A percentile compares a stretch with the other conserved stretches of the same genome.
Conservation (phyloP, 2,329 filamentous ascomycete genomes). For the Aspergillus fumigatus region DNA sequence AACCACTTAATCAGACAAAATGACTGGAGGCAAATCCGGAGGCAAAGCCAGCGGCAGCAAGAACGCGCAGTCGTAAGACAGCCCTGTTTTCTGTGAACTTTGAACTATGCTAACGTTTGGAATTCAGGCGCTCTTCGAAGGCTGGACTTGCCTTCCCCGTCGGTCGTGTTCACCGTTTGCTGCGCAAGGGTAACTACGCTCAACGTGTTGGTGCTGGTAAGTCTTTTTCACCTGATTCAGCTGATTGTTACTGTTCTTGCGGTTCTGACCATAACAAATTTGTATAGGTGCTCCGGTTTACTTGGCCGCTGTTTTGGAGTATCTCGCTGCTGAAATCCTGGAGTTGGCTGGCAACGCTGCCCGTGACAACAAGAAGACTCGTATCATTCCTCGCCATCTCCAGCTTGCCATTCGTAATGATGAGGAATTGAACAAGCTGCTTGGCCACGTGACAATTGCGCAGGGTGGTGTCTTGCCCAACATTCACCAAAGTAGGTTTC, state of each 20-base stretch:
- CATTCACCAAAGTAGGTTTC: conserved; percentile 86
- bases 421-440: conserved; percentile 98
- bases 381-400: conserved; percentile 98
- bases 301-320: conserved; percentile 95
- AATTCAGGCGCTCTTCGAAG: conserved; percentile 87
- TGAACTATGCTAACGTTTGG: conserved; percentile 38
- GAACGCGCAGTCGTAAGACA: conserved; percentile 95
- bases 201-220: conserved; percentile 96
- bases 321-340: conserved; percentile 97
- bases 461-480: conserved; percentile 96
- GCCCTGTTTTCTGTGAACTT: conserved; percentile 10
- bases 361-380: conserved; percentile 99
- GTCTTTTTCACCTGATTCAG: conserved; percentile 17
- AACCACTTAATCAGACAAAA: conserved; percentile 61
- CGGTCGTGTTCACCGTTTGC: conserved; percentile 97
- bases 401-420: conserved; percentile 99
- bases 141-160: conserved; percentile 98
- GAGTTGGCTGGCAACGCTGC: conserved; percentile 98
- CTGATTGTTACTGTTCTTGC: neutral
- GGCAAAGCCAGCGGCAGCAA: conserved; percentile 99
- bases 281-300: conserved; percentile 77
- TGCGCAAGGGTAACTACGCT: conserved; percentile 99
- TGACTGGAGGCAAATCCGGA: conserved; percentile 99
- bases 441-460: conserved; percentile 93
- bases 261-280: neutral